A percentile compares a stretch with the other conserved stretches of the same genome.
These are phyloP conservation scores for Barnettozyma californica DNA, from an alignment of 805 yeast genomes.

Conservation along the genomic window DNA sequence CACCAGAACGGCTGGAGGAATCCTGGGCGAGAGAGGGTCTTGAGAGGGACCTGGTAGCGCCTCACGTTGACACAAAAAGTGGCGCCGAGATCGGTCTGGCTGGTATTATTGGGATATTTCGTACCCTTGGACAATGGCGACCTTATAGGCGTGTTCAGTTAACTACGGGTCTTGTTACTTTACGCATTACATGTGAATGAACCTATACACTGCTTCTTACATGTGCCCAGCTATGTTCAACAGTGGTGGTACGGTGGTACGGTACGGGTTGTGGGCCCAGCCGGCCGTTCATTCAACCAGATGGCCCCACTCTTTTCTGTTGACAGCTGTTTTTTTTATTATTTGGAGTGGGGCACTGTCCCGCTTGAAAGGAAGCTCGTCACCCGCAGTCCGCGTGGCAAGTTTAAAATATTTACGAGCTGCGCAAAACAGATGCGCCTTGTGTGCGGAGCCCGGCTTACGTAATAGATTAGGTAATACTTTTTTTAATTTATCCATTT, in stretches of 20 bases:
- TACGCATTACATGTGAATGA: too few relatives aligned
- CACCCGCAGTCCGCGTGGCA: not conserved
- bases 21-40: not conserved
- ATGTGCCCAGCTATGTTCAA: too few relatives aligned
- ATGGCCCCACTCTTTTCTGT: not conserved
- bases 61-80: not conserved
- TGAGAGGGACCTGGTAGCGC: too few relatives aligned
- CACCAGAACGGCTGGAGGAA: not conserved
- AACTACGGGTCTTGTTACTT: too few relatives aligned
- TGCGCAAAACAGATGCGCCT: not conserved
- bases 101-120: too few relatives aligned
- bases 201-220: too few relatives aligned
- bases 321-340: conserved; percentile 1
- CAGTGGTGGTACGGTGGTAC: too few relatives aligned
- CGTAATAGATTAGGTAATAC: too few relatives aligned
- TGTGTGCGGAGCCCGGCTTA: not conserved
- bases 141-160: too few relatives aligned
- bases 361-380: conserved; percentile 2
- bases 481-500: too few relatives aligned
- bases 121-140: too few relatives aligned
- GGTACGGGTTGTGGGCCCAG: too few relatives aligned
- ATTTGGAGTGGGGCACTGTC: conserved; percentile 1
- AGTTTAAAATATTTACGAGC: not conserved
- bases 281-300: not conserved
- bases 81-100: not conserved